These are phyloP conservation scores for Pseudocercospora fijiensis DNA, from an alignment of 2,329 filamentous ascomycete species.

Conservation along the genomic window DNA sequence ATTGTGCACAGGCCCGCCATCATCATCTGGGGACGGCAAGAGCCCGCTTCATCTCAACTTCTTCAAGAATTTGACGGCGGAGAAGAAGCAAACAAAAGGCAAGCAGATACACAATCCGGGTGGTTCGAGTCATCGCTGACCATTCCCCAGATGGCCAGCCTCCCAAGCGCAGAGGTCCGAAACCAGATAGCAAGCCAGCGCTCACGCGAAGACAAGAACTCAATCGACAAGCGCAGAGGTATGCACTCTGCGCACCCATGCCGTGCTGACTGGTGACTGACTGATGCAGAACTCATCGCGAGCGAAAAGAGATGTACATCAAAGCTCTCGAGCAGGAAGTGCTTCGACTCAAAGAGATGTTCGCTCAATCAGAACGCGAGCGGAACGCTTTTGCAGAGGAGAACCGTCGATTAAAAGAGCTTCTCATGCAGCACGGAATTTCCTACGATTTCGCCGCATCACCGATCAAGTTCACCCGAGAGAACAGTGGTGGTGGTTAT, in stretches of 20 bases:
- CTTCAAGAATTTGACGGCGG: constrained; percentile 62
- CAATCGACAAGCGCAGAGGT: constrained; percentile 95
- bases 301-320: constrained; percentile 95
- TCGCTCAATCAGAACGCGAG: constrained; percentile 69
- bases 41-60: constrained; percentile 43
- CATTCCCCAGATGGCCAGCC: constrained; percentile 68
- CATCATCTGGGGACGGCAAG: constrained; percentile 22
- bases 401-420: constrained; percentile 70
- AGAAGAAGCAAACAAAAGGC: constrained; percentile 80
- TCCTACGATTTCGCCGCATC: constrained; percentile 50
- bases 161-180: constrained; percentile 86
- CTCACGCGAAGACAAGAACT: constrained; percentile 88
- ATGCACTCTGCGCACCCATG: background rate
- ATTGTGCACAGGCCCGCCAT: constrained; percentile 11
- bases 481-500: constrained; percentile 45
- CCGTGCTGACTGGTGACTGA: background rate
- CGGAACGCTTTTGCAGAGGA: constrained; percentile 75
- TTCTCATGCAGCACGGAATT: constrained; percentile 60
- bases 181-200: constrained; percentile 94
- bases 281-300: constrained; percentile 79
- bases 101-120: constrained; percentile 26
- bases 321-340: constrained; percentile 91
- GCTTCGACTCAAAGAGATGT: constrained; percentile 82
- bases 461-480: constrained; percentile 39
- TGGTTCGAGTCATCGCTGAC: constrained; percentile 1